Conservation (phyloP, 2,329 filamentous ascomycete species). For the Fusarium compactum region DNA sequence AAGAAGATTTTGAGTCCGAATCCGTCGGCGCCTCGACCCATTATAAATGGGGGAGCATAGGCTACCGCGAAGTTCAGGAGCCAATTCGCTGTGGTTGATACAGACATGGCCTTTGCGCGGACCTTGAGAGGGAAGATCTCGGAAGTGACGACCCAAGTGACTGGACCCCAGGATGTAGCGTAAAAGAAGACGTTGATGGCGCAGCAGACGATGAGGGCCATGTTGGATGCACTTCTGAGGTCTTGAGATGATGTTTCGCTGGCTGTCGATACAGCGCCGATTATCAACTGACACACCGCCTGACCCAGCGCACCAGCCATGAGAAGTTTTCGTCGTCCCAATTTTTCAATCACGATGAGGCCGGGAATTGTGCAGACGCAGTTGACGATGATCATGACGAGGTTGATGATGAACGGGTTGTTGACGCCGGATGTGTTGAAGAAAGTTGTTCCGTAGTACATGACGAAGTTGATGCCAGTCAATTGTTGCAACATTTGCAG, state of each 20-base stretch:
- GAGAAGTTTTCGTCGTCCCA: slow-evolving; percentile 79
- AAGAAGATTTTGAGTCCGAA: slow-evolving; percentile 82
- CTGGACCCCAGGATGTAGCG: slow-evolving; percentile 81
- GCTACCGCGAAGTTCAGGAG: slow-evolving; percentile 83
- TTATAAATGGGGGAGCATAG: slow-evolving; percentile 85
- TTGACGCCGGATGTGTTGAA: slow-evolving; percentile 71
- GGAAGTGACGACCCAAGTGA: slow-evolving; percentile 79
- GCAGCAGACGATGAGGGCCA: slow-evolving; percentile 73
- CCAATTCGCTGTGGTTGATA: slow-evolving; percentile 84
- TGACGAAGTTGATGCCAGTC: slow-evolving; percentile 80
- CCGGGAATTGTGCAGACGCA: slow-evolving; percentile 80
- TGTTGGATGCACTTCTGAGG: slow-evolving; percentile 61
- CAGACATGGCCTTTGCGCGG: slow-evolving; percentile 79
- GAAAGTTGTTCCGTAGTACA: slow-evolving; percentile 81
- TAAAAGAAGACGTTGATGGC: slow-evolving; percentile 83
- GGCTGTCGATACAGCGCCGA: slow-evolving; percentile 72
- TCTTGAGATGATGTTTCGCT: slow-evolving; percentile 39
- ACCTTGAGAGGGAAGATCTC: slow-evolving; percentile 78
- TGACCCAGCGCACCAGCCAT: slow-evolving; percentile 81
- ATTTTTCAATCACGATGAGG: slow-evolving; percentile 79
- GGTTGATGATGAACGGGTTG: slow-evolving; percentile 75
- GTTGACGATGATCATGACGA: slow-evolving; percentile 84
- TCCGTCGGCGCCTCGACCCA: slow-evolving; percentile 74
- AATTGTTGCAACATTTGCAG: slow-evolving; percentile 85
- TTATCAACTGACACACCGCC: slow-evolving; percentile 73